These are phyloP conservation scores for Trichophyton schoenleinii DNA, from an alignment of 2,329 filamentous ascomycete species.

Conservation along the genomic window DNA sequence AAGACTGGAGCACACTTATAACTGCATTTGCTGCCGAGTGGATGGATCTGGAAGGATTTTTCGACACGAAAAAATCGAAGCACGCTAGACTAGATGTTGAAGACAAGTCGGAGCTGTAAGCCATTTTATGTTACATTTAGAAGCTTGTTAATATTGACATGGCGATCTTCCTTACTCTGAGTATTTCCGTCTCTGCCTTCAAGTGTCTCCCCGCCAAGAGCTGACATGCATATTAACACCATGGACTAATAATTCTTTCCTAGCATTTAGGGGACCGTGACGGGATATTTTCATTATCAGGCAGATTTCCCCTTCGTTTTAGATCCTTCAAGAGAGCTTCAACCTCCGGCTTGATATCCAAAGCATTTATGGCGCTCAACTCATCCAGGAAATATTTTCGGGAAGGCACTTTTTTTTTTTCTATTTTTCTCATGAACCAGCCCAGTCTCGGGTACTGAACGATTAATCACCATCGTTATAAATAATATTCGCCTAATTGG, in stretches of 20 bases:
- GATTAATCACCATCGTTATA: too few relatives aligned
- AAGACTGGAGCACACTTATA: constrained; percentile 78
- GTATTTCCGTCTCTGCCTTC: neutral
- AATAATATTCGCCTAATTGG: too few relatives aligned
- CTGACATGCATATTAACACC: neutral
- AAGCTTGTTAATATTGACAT: neutral
- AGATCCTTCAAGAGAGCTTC: neutral
- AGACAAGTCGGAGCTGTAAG: constrained; percentile 33
- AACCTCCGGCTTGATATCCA: neutral
- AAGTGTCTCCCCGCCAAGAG: neutral
- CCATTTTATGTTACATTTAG: neutral
- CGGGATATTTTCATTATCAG: neutral
- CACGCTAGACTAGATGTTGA: constrained; percentile 9
- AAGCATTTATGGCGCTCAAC: neutral
- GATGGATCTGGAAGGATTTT: constrained; percentile 63
- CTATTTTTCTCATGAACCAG: neutral
- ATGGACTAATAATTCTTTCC: neutral
- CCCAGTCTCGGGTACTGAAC: neutral
- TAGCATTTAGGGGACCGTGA: neutral
- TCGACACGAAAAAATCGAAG: constrained; percentile 18
- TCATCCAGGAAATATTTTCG: neutral
- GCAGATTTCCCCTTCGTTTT: neutral
- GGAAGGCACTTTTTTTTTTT: neutral
- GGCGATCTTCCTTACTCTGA: neutral
- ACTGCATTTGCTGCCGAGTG: constrained; percentile 81